Conservation (phyloP, 352 stramenopile genomes). For the Phytophthora hybrid region DNA sequence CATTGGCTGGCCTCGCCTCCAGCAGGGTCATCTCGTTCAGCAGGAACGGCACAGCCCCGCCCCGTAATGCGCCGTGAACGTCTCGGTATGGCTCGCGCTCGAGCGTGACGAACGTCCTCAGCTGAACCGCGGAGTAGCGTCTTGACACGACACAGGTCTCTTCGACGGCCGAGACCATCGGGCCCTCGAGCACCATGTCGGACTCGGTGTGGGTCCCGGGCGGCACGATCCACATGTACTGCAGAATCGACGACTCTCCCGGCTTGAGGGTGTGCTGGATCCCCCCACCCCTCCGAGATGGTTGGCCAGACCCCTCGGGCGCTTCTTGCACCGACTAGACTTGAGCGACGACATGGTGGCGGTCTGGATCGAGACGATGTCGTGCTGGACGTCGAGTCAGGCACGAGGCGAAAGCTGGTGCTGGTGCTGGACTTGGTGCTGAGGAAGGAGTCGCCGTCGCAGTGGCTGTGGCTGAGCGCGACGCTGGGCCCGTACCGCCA, state of each 20-base stretch:
- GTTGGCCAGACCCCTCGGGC: slow-evolving; percentile 35
- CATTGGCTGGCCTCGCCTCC: slow-evolving; percentile 34
- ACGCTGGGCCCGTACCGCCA: slow-evolving; percentile 16
- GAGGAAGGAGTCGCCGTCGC: slow-evolving; percentile 12
- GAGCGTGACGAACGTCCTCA: too few species aligned
- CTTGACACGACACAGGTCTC: slow-evolving; percentile 72
- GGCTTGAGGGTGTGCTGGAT: slow-evolving; percentile 73
- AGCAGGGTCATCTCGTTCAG: slow-evolving; percentile 56
- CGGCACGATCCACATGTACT: slow-evolving; percentile 55
- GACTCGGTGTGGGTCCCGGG: slow-evolving; percentile 71
- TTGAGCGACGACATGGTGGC: too few species aligned
- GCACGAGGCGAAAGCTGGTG: slow-evolving; percentile 3
- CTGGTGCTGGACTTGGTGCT: slow-evolving; percentile 12
- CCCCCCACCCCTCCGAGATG: slow-evolving; percentile 65
- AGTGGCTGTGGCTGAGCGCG: slow-evolving; percentile 23
- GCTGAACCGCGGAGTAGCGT: too few species aligned
- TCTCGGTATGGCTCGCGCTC: slow-evolving; percentile 61
- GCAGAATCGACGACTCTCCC: slow-evolving; percentile 55
- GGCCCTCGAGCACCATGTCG: slow-evolving; percentile 57
- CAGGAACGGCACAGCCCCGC: slow-evolving; percentile 52
- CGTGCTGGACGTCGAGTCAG: slow-evolving; percentile 25
- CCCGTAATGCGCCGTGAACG: too few species aligned
- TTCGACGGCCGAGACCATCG: slow-evolving; percentile 20
- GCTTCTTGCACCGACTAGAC: slow-evolving; percentile 37
- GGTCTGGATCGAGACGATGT: slow-evolving; percentile 19